Percentiles rank a stretch among this genome's conserved stretches.
These are phyloP conservation scores for Rhinocladiella similis DNA, from an alignment of 2,329 filamentous ascomycete species.

Conservation along the genomic window DNA sequence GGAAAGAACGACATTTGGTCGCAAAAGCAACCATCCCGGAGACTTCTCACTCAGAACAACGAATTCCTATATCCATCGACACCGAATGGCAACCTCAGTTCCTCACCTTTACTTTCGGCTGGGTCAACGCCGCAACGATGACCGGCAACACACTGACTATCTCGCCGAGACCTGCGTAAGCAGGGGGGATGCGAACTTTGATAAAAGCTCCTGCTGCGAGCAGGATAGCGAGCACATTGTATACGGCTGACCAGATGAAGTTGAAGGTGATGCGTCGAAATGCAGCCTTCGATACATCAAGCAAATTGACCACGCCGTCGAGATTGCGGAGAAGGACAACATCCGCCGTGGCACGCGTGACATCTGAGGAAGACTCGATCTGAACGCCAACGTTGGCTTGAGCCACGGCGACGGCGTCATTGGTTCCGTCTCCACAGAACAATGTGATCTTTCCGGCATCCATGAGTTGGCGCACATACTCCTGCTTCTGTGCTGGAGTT, in stretches of 20 bases:
- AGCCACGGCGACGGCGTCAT: slow-evolving; percentile 72
- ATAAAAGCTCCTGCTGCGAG: slow-evolving; percentile 68
- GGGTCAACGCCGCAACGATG: slow-evolving; percentile 44
- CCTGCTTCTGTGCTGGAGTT: slow-evolving; percentile 55
- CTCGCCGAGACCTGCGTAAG: slow-evolving; percentile 69
- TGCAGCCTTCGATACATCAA: slow-evolving; percentile 52
- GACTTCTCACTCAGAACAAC: not conserved
- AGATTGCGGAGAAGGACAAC: slow-evolving; percentile 67
- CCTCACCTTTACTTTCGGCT: not conserved
- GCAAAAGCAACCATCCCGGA: not conserved
- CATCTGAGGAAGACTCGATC: slow-evolving; percentile 54
- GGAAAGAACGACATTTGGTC: not conserved
- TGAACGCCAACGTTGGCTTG: slow-evolving; percentile 71
- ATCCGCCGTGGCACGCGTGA: slow-evolving; percentile 67
- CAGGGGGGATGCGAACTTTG: slow-evolving; percentile 57
- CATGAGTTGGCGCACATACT: slow-evolving; percentile 49
- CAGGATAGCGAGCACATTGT: slow-evolving; percentile 68
- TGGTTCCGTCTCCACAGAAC: slow-evolving; percentile 76
- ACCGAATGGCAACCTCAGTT: not conserved
- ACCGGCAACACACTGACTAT: slow-evolving; percentile 73
- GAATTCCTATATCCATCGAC: not conserved
- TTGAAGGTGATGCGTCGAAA: slow-evolving; percentile 61
- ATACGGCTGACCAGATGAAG: slow-evolving; percentile 68
- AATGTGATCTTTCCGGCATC: slow-evolving; percentile 46
- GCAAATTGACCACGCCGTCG: slow-evolving; percentile 53